Percentiles rank a stretch among this genome's conserved stretches.
phyloP scores from a whole-genome alignment of 495 filamentous ascomycete species.

The Penicillium longicatenatum region DNA sequence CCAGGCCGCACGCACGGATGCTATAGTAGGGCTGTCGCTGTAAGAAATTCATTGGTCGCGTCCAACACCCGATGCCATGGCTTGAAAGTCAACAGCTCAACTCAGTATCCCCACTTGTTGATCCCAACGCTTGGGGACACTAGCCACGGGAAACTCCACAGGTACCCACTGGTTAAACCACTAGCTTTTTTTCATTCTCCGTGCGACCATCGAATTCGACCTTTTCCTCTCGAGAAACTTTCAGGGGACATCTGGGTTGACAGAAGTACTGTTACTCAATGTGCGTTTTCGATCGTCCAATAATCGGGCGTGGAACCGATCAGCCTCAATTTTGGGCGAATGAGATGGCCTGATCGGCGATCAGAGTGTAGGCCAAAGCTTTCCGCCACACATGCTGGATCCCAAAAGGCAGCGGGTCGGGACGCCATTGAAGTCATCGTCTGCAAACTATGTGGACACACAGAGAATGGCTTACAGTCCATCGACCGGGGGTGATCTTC shows the following conservation, averaged over 20 bases:
- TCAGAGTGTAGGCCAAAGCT: neutral
- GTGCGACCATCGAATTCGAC: neutral
- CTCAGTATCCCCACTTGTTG: conserved; percentile 7
- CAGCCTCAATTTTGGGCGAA: neutral
- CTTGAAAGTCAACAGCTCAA: conserved; percentile 9
- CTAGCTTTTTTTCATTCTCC: neutral
- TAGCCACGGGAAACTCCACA: neutral
- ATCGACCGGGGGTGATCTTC: neutral
- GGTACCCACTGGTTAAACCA: too few species aligned
- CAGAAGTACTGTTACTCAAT: too few species aligned
- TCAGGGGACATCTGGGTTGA: neutral
- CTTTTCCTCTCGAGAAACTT: neutral
- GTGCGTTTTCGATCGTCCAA: neutral
- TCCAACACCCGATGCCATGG: conserved; percentile 5
- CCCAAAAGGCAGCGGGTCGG: neutral
- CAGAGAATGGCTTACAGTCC: neutral
- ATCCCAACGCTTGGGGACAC: conserved; percentile 9
- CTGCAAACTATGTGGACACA: neutral
- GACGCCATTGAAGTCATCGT: neutral
- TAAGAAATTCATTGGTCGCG: conserved; percentile 4
- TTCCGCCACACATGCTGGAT: neutral
- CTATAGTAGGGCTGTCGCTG: conserved; percentile 15
- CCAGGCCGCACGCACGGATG: conserved; percentile 20
- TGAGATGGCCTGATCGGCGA: neutral
- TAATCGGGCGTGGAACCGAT: neutral